Conservation (phyloP, 768 basidiomycete species). For the Termitomyces sp. region DNA sequence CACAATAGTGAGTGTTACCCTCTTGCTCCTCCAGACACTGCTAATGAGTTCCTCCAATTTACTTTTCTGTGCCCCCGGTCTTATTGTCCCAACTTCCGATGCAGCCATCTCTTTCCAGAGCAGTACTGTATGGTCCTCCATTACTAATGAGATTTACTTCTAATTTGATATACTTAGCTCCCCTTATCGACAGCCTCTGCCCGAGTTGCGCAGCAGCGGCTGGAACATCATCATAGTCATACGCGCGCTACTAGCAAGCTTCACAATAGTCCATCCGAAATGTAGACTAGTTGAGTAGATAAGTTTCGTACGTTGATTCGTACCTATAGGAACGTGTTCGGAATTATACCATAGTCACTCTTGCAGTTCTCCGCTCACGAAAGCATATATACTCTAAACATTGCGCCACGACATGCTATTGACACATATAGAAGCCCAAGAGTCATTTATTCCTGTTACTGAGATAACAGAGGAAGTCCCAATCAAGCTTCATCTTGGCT, state of each 20-base stretch:
- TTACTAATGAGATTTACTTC: background rate
- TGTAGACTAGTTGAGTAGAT: background rate
- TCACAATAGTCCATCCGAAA: background rate
- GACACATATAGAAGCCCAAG: too few species aligned
- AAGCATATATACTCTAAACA: background rate
- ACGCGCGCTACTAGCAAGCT: conserved; percentile 1
- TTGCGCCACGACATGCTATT: background rate
- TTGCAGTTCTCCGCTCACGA: too few species aligned
- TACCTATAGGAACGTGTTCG: background rate
- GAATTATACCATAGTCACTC: background rate
- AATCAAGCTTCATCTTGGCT: too few species aligned
- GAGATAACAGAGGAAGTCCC: too few species aligned
- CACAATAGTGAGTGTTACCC: conserved; percentile 39
- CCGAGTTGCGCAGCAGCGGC: conserved; percentile 30
- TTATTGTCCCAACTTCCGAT: background rate
- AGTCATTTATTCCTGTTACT: background rate
- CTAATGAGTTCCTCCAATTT: background rate
- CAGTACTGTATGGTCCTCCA: conserved; percentile 37
- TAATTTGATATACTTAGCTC: conserved; percentile 27
- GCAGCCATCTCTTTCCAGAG: conserved; percentile 41
- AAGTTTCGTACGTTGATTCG: background rate
- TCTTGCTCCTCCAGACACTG: background rate
- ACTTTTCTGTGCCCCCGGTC: background rate
- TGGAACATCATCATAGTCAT: too few species aligned
- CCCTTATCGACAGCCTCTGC: conserved; percentile 37